phyloP scores from a whole-genome alignment of 768 basidiomycete genomes.

The Melanogaster broomeanus region DNA sequence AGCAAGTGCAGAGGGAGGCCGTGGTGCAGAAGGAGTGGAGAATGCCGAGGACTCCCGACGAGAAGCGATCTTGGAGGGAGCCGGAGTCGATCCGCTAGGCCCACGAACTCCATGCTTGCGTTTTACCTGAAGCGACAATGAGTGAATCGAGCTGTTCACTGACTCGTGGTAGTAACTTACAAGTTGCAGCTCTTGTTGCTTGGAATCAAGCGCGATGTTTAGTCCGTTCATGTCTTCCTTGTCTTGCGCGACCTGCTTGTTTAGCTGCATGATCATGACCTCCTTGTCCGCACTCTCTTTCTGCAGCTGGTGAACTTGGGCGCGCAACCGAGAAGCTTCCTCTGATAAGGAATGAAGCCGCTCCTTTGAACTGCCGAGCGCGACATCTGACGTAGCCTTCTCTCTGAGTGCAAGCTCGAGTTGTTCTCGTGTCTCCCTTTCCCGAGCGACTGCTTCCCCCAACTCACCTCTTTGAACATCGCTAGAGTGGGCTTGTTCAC shows the following conservation, averaged over 20 bases:
- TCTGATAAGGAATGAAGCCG: constrained; percentile 50
- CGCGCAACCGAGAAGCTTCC: constrained; percentile 60
- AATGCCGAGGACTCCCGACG: constrained; percentile 60
- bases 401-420: constrained; percentile 52
- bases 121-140: constrained; percentile 52
- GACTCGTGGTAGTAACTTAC: constrained; percentile 44
- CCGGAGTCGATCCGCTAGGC: constrained; percentile 58
- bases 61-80: constrained; percentile 40
- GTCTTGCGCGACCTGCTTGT: constrained; percentile 63
- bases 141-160: background rate
- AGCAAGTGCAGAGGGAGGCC: constrained; percentile 60
- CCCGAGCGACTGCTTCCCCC: constrained; percentile 17
- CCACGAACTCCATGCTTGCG: constrained; percentile 58
- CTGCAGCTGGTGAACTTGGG: constrained; percentile 69
- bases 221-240: constrained; percentile 81
- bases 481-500: constrained; percentile 52
- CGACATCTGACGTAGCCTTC: constrained; percentile 58
- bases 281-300: constrained; percentile 86
- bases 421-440: constrained; percentile 24
- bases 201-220: constrained; percentile 90
- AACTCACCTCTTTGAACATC: constrained; percentile 46
- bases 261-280: constrained; percentile 71
- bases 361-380: constrained; percentile 49
- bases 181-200: constrained; percentile 91
- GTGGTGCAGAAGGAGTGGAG: constrained; percentile 48